phyloP scores from a whole-genome alignment of 2,329 filamentous ascomycete genomes.

The Hymenoscyphus salicellus region DNA sequence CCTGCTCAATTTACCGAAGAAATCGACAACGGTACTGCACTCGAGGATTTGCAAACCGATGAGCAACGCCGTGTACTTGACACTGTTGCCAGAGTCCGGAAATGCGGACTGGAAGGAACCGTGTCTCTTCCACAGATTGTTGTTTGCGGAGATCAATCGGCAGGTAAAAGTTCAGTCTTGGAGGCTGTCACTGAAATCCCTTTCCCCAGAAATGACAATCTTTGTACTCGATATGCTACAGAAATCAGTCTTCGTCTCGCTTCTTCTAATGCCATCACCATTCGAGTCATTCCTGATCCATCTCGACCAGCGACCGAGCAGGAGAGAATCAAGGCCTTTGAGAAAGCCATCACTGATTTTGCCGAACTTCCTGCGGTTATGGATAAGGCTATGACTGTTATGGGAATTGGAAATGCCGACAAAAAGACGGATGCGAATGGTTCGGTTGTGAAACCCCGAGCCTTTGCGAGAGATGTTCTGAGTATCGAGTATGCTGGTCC shows the following conservation, averaged over 20 bases:
- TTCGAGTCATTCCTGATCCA: slow-evolving; percentile 56
- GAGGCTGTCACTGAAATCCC: slow-evolving; percentile 62
- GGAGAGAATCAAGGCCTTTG: slow-evolving; percentile 40
- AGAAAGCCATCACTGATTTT: slow-evolving; percentile 28
- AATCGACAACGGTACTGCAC: slow-evolving; percentile 10
- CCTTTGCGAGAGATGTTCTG: slow-evolving; percentile 31
- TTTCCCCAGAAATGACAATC: slow-evolving; percentile 57
- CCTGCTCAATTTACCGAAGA: no score
- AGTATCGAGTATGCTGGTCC: slow-evolving; percentile 32
- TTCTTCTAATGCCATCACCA: slow-evolving; percentile 45
- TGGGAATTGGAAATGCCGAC: slow-evolving; percentile 23
- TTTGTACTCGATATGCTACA: slow-evolving; percentile 57
- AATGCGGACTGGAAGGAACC: slow-evolving; percentile 51
- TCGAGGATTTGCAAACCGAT: slow-evolving; percentile 38
- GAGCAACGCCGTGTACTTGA: slow-evolving; percentile 58
- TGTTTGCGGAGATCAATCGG: slow-evolving; percentile 62
- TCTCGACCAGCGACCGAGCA: slow-evolving; percentile 47
- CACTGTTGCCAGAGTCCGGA: slow-evolving; percentile 54
- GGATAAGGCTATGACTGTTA: slow-evolving; percentile 28
- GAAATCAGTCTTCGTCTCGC: slow-evolving; percentile 43
- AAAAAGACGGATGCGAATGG: background rate
- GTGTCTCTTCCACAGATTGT: slow-evolving; percentile 57
- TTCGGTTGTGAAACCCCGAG: slow-evolving; percentile 8
- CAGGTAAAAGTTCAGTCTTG: slow-evolving; percentile 62
- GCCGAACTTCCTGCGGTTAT: slow-evolving; percentile 32